Conservation (phyloP, 2,329 filamentous ascomycete genomes). For the Sporothrix protearum region DNA sequence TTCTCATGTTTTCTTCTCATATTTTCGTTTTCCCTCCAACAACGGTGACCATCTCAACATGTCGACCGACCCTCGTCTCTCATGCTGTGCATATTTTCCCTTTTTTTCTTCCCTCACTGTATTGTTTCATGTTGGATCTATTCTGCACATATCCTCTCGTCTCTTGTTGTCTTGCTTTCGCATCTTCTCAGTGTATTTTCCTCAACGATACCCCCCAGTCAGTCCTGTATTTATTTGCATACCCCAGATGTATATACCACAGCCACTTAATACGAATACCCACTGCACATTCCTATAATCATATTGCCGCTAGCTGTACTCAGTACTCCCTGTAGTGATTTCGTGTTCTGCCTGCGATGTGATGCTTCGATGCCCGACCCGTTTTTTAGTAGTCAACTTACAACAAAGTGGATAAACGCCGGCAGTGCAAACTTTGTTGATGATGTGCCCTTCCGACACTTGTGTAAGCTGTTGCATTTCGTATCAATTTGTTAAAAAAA, state of each 20-base stretch:
- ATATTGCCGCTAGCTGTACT: neutral
- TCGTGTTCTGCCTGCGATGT: neutral
- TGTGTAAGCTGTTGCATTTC: too few species aligned
- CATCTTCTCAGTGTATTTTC: neutral
- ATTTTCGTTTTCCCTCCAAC: neutral
- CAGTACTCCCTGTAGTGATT: neutral
- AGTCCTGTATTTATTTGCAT: slow-evolving; percentile 3
- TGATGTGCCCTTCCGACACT: neutral
- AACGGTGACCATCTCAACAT: slow-evolving; percentile 11
- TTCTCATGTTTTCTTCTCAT: too few species aligned
- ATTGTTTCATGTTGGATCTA: neutral
- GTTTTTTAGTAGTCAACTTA: neutral
- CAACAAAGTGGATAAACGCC: neutral
- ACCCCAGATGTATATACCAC: slow-evolving; percentile 1
- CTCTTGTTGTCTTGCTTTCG: neutral
- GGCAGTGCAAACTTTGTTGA: neutral
- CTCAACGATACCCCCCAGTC: slow-evolving; percentile 20
- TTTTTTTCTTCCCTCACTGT: neutral
- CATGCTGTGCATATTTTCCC: slow-evolving; percentile 1
- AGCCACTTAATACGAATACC: neutral
- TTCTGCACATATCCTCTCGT: neutral
- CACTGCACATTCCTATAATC: neutral
- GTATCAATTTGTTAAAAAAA: too few species aligned
- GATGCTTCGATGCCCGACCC: neutral
- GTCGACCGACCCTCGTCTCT: neutral